Evolutionary conservation across 169 alveolate species (phyloP).

Genomic region (Plasmodium gonderi): DNA sequence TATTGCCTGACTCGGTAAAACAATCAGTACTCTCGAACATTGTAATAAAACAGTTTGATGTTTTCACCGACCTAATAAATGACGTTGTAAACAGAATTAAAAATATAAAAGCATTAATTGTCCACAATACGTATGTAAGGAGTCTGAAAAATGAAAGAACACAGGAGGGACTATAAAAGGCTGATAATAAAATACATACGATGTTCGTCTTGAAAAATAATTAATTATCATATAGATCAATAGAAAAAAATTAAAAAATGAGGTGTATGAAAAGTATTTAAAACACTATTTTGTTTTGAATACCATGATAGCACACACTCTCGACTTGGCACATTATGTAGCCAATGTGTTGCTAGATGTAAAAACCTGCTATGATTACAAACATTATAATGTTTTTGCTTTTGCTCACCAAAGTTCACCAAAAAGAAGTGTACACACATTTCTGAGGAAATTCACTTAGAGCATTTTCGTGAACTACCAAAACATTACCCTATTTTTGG

Average conservation of each 20-base stretch:
- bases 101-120: conserved; percentile 62
- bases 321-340: background rate
- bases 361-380: background rate
- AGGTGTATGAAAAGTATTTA: background rate
- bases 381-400: background rate
- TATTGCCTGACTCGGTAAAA: conserved; percentile 85
- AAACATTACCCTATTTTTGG: background rate
- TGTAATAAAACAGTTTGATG: conserved; percentile 83
- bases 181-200: background rate
- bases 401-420: background rate
- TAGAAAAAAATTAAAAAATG: background rate
- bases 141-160: conserved; percentile 69
- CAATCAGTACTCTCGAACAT: conserved; percentile 86
- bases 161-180: conserved; percentile 68
- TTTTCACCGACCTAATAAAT: conserved; percentile 87
- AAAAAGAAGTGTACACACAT: background rate
- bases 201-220: background rate
- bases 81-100: conserved; percentile 81
- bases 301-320: background rate
- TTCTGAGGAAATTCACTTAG: background rate
- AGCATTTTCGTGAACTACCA: background rate
- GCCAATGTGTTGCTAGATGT: background rate
- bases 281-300: background rate
- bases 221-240: background rate
- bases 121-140: conserved; percentile 72